These are phyloP conservation scores for Casuarina cunninghamiana DNA, from an alignment of 306 rosid species.

Conservation along the genomic window DNA sequence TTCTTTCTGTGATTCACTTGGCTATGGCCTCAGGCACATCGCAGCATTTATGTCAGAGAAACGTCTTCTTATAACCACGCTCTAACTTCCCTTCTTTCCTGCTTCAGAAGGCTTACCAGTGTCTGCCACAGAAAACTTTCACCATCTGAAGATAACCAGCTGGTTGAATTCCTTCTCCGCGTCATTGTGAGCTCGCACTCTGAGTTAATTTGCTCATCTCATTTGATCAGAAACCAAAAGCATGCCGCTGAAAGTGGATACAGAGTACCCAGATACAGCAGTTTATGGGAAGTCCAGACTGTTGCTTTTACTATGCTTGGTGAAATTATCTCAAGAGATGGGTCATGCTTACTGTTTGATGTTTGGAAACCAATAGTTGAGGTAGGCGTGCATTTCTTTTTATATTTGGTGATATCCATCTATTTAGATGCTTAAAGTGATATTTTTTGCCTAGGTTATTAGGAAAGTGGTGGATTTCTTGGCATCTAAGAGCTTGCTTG, in stretches of 20 bases:
- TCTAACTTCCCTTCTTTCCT: neutral
- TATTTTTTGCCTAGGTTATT: conserved; percentile 49
- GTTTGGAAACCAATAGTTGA: conserved; percentile 72
- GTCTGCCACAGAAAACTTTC: conserved; percentile 48
- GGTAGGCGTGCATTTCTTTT: conserved; percentile 38
- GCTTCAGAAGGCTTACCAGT: conserved; percentile 52
- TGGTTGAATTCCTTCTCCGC: conserved; percentile 69
- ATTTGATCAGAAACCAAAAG: conserved; percentile 36
- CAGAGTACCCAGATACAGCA: conserved; percentile 38
- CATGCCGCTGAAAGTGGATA: conserved; percentile 31
- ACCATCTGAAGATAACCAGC: conserved; percentile 50
- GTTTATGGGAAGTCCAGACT: conserved; percentile 70
- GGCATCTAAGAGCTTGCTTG: conserved; percentile 54
- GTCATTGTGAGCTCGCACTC: conserved; percentile 54
- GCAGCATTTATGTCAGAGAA: neutral
- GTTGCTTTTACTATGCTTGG: conserved; percentile 66
- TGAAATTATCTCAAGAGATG: conserved; percentile 68
- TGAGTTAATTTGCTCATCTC: conserved; percentile 34
- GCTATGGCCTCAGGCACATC: neutral
- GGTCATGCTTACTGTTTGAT: conserved; percentile 58
- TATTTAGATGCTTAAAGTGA: conserved; percentile 23
- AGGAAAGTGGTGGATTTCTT: conserved; percentile 82
- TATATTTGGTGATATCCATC: conserved; percentile 4
- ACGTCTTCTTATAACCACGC: neutral
- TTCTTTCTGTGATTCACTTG: neutral